phyloP scores from a whole-genome alignment of 805 yeast genomes.

The Candida saitoana region DNA sequence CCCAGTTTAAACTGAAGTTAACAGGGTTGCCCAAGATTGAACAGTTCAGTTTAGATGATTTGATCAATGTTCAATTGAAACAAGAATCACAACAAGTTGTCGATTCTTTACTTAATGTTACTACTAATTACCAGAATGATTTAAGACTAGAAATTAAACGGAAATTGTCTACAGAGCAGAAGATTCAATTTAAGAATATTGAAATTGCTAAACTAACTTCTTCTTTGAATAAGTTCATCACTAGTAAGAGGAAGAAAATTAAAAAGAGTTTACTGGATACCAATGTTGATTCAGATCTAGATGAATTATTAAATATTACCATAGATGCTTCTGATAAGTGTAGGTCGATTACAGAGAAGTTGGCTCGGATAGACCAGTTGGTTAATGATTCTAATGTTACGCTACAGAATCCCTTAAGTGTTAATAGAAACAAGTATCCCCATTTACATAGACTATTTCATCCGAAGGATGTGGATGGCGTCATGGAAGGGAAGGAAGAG shows the following conservation, averaged over 20 bases:
- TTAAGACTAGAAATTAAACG: conserved; percentile 30
- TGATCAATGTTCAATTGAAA: conserved; percentile 20
- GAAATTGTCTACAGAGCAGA: conserved; percentile 35
- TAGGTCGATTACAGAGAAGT: conserved; percentile 10
- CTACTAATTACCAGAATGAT: conserved; percentile 33
- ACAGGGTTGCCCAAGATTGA: conserved; percentile 23
- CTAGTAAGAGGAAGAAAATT: conserved; percentile 11
- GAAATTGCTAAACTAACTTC: conserved; percentile 28
- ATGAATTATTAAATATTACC: conserved; percentile 10
- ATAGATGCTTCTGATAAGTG: conserved; percentile 13
- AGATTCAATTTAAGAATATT: conserved; percentile 37
- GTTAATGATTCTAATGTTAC: conserved; percentile 2
- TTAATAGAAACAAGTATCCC: conserved; percentile 12
- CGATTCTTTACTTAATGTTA: conserved; percentile 22
- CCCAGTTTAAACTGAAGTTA: neutral
- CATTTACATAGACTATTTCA: conserved; percentile 9
- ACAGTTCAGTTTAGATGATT: conserved; percentile 27
- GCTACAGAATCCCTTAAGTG: neutral
- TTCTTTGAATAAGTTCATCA: conserved; percentile 15
- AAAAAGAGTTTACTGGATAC: conserved; percentile 5
- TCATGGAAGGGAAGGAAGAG: too few species aligned
- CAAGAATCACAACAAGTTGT: conserved; percentile 29
- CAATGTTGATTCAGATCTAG: conserved; percentile 11
- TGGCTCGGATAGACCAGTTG: conserved; percentile 12
- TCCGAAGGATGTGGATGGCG: too few species aligned